A percentile compares a stretch with the other conserved stretches of the same genome.
Evolutionary conservation across 208 protist genomes (phyloP).

Genomic region (Leishmania lainsoni): DNA sequence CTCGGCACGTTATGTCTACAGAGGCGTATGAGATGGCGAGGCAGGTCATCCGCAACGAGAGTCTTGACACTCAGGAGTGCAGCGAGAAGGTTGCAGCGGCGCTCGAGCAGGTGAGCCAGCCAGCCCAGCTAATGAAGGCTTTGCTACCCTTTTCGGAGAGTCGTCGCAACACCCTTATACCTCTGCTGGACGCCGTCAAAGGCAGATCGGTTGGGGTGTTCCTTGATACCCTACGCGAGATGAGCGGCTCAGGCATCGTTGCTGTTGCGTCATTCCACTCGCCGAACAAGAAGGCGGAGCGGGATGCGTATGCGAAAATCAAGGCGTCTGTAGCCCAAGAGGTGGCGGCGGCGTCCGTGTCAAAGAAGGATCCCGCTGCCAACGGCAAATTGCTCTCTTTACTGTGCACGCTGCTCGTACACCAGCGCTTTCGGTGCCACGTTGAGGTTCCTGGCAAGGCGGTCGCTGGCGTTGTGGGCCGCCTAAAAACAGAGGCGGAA

Average conservation of each 20-base stretch:
- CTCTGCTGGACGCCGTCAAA: constrained; percentile 44
- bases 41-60: constrained; percentile 66
- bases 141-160: constrained; percentile 47
- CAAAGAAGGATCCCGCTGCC: constrained; percentile 34
- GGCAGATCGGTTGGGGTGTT: constrained; percentile 51
- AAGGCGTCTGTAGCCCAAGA: constrained; percentile 27
- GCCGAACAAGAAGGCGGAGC: constrained; percentile 73
- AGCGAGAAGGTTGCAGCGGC: constrained; percentile 40
- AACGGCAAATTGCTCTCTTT: constrained; percentile 52
- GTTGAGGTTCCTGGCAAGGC: constrained; percentile 64
- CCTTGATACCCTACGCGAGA: constrained; percentile 44
- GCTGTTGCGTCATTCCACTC: constrained; percentile 68
- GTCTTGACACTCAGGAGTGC: constrained; percentile 49
- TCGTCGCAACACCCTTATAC: constrained; percentile 39
- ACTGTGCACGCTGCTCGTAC: constrained; percentile 57
- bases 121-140: constrained; percentile 34
- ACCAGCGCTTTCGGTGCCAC: constrained; percentile 52
- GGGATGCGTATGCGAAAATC: constrained; percentile 49
- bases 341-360: constrained; percentile 27
- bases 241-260: constrained; percentile 50
- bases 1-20: constrained; percentile 45
- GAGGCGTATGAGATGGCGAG: constrained; percentile 40
- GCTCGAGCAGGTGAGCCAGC: constrained; percentile 38
- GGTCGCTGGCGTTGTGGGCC: constrained; percentile 55
- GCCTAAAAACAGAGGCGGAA: constrained; percentile 34